Conservation (phyloP, 1,284 basidiomycete species). For the Crocinoboletus sp. region DNA sequence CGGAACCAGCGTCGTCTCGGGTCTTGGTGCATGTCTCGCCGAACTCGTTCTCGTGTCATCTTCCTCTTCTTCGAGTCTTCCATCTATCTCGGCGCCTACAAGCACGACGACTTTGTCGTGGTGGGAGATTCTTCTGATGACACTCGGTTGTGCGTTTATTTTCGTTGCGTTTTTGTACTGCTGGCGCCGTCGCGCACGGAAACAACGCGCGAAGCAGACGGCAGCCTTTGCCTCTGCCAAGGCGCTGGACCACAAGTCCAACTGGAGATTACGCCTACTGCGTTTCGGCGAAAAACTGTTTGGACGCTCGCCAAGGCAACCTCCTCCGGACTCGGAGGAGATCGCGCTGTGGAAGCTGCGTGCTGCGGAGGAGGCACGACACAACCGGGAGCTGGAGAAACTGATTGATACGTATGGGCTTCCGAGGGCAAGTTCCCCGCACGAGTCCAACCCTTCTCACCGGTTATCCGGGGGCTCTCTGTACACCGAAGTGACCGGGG, state of each 20-base stretch:
- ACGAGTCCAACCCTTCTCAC: slow-evolving; percentile 35
- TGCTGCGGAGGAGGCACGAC: slow-evolving; percentile 46
- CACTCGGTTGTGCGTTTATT: slow-evolving; percentile 73
- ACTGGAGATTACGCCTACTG: slow-evolving; percentile 52
- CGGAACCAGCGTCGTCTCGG: slow-evolving; percentile 51
- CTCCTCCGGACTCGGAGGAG: slow-evolving; percentile 34
- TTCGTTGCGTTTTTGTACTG: slow-evolving; percentile 59
- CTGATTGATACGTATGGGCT: slow-evolving; percentile 51
- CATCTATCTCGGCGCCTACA: slow-evolving; percentile 45
- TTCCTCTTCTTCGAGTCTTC: slow-evolving; percentile 46
- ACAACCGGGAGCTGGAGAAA: slow-evolving; percentile 46
- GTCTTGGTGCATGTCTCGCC: slow-evolving; percentile 72
- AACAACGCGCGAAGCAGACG: slow-evolving; percentile 60
- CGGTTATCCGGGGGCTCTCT: slow-evolving; percentile 50
- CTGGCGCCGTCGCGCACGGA: slow-evolving; percentile 65
- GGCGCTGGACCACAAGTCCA: slow-evolving; percentile 41
- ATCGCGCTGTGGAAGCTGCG: slow-evolving; percentile 42
- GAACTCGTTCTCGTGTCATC: slow-evolving; percentile 57
- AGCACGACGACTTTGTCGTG: slow-evolving; percentile 48
- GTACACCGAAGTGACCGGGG: slow-evolving; percentile 65
- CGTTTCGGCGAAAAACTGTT: slow-evolving; percentile 57
- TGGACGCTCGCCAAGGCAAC: slow-evolving; percentile 38
- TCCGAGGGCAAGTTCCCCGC: slow-evolving; percentile 34
- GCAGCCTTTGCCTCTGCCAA: slow-evolving; percentile 60
- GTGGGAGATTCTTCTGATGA: slow-evolving; percentile 83